Evolutionary conservation across 2,329 filamentous ascomycete genomes (phyloP).

Genomic region (Cladorrhinum sp.): DNA sequence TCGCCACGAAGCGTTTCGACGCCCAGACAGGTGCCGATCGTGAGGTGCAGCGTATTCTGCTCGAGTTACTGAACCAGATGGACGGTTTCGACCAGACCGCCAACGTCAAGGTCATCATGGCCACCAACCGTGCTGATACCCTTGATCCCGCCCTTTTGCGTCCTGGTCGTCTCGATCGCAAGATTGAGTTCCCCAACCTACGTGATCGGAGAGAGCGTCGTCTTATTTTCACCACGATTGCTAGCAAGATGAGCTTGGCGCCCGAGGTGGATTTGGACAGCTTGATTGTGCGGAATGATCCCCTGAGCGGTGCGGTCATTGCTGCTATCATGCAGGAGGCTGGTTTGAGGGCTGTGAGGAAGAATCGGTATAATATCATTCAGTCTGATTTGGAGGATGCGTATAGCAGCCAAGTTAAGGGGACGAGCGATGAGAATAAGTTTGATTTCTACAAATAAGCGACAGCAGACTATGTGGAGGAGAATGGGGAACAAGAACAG

Average conservation of each 20-base stretch:
- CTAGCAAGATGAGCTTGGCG: conserved; percentile 92
- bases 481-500: not conserved
- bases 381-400: conserved; percentile 95
- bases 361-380: conserved; percentile 99
- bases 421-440: conserved; percentile 61
- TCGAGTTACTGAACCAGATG: conserved; percentile 99
- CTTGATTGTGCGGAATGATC: conserved; percentile 94
- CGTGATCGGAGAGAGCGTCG: conserved; percentile 91
- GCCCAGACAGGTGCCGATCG: conserved; percentile 96
- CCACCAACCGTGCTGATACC: conserved; percentile 96
- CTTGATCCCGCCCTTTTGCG: conserved; percentile 92
- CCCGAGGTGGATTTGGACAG: conserved; percentile 96
- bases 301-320: conserved; percentile 90
- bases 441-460: conserved; percentile 89
- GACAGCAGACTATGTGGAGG: not conserved
- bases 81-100: conserved; percentile 98
- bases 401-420: conserved; percentile 96
- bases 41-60: conserved; percentile 96
- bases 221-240: conserved; percentile 97
- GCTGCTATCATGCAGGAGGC: conserved; percentile 99
- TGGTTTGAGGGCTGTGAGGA: conserved; percentile 86
- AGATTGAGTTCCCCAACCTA: conserved; percentile 97
- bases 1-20: conserved; percentile 98
- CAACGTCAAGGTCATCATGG: conserved; percentile 99
- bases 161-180: conserved; percentile 91